Conservation (phyloP, 2,329 filamentous ascomycete species). For the Colletotrichum sp. region DNA sequence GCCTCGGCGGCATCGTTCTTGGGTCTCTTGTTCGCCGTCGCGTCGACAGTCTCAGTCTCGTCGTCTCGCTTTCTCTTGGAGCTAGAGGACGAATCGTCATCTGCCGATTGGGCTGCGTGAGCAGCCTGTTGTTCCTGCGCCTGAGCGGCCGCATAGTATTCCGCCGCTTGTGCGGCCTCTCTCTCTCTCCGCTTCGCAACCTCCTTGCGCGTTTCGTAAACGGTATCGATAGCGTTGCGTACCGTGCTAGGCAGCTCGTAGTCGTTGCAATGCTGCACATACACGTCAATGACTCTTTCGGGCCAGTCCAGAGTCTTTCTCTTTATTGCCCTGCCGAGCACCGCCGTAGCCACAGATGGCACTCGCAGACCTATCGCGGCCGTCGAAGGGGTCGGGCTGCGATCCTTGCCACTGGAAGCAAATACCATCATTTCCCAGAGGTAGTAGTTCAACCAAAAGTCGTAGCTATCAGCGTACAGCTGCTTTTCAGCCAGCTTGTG, state of each 20-base stretch:
- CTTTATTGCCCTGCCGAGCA: conserved; percentile 74
- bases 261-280: conserved; percentile 83
- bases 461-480: conserved; percentile 77
- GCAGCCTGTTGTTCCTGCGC: conserved; percentile 36
- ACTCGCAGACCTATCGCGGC: conserved; percentile 57
- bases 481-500: conserved; percentile 69
- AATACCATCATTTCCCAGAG: conserved; percentile 83
- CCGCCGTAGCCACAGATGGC: conserved; percentile 76
- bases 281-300: conserved; percentile 76
- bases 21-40: conserved; percentile 70
- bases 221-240: conserved; percentile 74
- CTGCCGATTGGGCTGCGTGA: conserved; percentile 27
- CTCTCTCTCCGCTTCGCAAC: conserved; percentile 68
- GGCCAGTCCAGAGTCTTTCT: conserved; percentile 75
- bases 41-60: conserved; percentile 52
- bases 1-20: conserved; percentile 49
- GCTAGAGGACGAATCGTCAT: conserved; percentile 42
- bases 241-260: conserved; percentile 82
- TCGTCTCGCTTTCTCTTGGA: conserved; percentile 79
- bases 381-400: conserved; percentile 57
- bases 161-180: conserved; percentile 67
- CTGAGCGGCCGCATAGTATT: conserved; percentile 52
- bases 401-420: conserved; percentile 52
- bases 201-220: conserved; percentile 70
- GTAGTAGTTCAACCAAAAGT: conserved; percentile 95